Conservation (phyloP, 1,139 yeast species). For the Candida labiduridarum region DNA sequence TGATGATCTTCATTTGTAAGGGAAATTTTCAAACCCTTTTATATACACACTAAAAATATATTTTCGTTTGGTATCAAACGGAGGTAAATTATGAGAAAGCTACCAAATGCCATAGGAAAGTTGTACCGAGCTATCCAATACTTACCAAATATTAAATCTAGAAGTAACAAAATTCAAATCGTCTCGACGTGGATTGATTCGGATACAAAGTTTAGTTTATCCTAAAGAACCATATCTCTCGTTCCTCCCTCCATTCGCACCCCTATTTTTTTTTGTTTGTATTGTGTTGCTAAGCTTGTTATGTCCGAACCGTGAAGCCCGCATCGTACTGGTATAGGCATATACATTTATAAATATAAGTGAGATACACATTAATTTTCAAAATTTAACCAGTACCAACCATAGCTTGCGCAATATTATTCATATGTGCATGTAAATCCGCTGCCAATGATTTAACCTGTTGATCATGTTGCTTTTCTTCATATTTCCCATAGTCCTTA, state of each 20-base stretch:
- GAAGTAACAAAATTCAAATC: no score
- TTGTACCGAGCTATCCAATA: background rate
- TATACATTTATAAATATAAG: background rate
- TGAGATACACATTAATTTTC: background rate
- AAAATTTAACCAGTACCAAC: background rate
- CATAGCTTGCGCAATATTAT: background rate
- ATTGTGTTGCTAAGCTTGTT: no score
- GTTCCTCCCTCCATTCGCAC: background rate
- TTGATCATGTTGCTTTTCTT: constrained; percentile 10
- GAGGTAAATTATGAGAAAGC: background rate
- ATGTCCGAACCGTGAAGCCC: background rate
- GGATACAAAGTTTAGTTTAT: background rate
- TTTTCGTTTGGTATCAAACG: background rate
- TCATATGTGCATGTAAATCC: background rate
- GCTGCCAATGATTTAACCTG: background rate
- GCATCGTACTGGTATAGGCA: background rate
- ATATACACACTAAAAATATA: background rate
- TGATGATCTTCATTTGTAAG: background rate
- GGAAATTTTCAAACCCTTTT: background rate
- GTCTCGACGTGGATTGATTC: no score
- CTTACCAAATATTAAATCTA: background rate
- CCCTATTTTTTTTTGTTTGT: background rate
- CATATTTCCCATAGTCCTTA: constrained; percentile 25
- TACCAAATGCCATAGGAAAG: background rate
- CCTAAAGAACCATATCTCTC: background rate